Evolutionary conservation across 1,284 basidiomycete species (phyloP).

Genomic region (Boletus sp.): DNA sequence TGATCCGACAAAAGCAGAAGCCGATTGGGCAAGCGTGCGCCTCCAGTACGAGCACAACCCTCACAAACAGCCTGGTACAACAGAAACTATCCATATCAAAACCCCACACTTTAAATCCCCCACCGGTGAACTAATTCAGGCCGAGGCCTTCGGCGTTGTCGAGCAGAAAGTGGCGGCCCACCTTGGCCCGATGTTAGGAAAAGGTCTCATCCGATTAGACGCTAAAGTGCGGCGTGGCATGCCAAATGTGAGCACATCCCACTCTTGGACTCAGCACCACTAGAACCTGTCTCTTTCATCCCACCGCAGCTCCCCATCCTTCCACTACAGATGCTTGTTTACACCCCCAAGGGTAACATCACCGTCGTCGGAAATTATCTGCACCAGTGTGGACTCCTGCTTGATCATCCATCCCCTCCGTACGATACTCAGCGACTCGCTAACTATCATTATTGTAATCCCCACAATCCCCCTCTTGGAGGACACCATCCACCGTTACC

Average conservation of each 20-base stretch:
- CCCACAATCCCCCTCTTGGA: slow-evolving; percentile 78
- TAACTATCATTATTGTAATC: slow-evolving; percentile 79
- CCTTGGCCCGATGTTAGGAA: slow-evolving; percentile 76
- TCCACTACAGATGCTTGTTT: slow-evolving; percentile 82
- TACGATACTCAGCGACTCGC: slow-evolving; percentile 56
- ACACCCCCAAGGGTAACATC: slow-evolving; percentile 90
- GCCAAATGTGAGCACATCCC: slow-evolving; percentile 48
- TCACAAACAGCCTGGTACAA: slow-evolving; percentile 46
- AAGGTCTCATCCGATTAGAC: slow-evolving; percentile 82
- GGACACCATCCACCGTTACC: slow-evolving; percentile 49
- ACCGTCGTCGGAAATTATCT: slow-evolving; percentile 75
- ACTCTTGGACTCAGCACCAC: slow-evolving; percentile 8
- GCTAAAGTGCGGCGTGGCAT: slow-evolving; percentile 67
- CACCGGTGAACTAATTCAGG: slow-evolving; percentile 48
- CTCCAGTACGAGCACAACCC: slow-evolving; percentile 67
- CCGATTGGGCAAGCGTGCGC: slow-evolving; percentile 76
- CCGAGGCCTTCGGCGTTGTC: slow-evolving; percentile 79
- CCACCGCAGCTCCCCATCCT: slow-evolving; percentile 66
- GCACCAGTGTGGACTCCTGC: slow-evolving; percentile 59
- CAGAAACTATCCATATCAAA: slow-evolving; percentile 80
- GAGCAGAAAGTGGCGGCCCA: slow-evolving; percentile 77
- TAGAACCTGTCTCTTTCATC: slow-evolving; percentile 21
- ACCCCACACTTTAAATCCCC: slow-evolving; percentile 52
- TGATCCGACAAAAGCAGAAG: slow-evolving; percentile 40
- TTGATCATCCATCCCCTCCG: slow-evolving; percentile 74